These are phyloP conservation scores for Phytopythium delawarense DNA, from an alignment of 352 stramenopile species.

Conservation along the genomic window DNA sequence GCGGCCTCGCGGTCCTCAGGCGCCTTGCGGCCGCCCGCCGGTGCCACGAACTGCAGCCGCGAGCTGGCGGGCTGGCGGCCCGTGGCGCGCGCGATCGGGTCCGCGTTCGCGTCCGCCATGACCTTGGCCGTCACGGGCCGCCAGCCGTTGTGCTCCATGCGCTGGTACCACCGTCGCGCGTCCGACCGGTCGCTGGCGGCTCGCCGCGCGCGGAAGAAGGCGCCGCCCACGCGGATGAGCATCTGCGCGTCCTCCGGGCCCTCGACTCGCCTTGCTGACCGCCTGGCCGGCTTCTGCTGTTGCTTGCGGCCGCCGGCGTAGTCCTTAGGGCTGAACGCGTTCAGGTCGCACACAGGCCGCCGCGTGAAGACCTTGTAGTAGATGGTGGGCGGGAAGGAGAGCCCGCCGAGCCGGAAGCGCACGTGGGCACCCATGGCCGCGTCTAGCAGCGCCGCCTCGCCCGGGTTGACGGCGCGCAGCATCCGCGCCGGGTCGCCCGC, in stretches of 20 bases:
- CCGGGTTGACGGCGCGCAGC: conserved; percentile 81
- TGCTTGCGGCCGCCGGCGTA: conserved; percentile 55
- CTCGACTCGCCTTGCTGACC: conserved; percentile 14
- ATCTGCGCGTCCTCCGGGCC: conserved; percentile 15
- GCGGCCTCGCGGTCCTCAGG: conserved; percentile 38
- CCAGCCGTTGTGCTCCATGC: conserved; percentile 91
- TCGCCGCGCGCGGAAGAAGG: conserved; percentile 61
- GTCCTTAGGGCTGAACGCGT: conserved; percentile 88
- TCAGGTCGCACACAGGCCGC: conserved; percentile 82
- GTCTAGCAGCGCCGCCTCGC: conserved; percentile 73
- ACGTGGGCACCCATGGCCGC: conserved; percentile 77
- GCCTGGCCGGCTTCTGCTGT: no score
- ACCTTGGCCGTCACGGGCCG: conserved; percentile 84
- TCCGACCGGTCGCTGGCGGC: conserved; percentile 26
- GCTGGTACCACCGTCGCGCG: conserved; percentile 78
- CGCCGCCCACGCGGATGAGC: conserved; percentile 71
- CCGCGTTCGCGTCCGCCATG: conserved; percentile 49
- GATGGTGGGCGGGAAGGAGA: conserved; percentile 88
- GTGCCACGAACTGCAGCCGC: neutral
- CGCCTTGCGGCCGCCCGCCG: neutral
- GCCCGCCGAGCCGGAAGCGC: conserved; percentile 84
- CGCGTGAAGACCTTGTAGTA: conserved; percentile 94
- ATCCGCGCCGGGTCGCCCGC: conserved; percentile 74
- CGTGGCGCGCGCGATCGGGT: conserved; percentile 53
- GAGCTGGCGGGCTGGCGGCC: conserved; percentile 8